phyloP scores from a whole-genome alignment of 768 basidiomycete genomes.

The Saitozyma sp. region DNA sequence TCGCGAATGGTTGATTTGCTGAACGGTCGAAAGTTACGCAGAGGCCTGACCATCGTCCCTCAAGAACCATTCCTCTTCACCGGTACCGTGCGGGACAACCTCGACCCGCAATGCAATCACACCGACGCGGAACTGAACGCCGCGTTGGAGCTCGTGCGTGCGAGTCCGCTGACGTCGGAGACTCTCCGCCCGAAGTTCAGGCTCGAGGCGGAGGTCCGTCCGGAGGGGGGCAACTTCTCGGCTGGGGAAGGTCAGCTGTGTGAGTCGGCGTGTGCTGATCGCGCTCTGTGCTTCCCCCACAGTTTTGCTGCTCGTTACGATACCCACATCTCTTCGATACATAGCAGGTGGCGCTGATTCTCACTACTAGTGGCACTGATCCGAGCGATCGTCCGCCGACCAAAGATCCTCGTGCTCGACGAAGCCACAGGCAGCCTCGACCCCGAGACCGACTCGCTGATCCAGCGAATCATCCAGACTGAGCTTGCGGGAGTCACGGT shows the following conservation, averaged over 20 bases:
- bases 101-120: conserved; percentile 59
- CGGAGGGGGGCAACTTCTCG: conserved; percentile 68
- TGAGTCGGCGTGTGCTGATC: too few species aligned
- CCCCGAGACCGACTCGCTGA: conserved; percentile 61
- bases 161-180: conserved; percentile 39
- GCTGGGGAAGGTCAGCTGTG: conserved; percentile 66
- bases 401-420: conserved; percentile 63
- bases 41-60: conserved; percentile 66
- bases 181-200: conserved; percentile 64
- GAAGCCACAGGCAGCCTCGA: conserved; percentile 57
- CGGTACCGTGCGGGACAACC: conserved; percentile 55
- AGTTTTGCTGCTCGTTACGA: not conserved
- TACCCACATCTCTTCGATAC: not conserved
- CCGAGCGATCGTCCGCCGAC: conserved; percentile 65
- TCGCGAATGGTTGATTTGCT: not conserved
- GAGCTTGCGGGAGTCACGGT: conserved; percentile 56
- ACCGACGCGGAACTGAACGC: conserved; percentile 67
- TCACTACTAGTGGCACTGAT: conserved; percentile 58
- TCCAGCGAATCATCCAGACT: conserved; percentile 65
- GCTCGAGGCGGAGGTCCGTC: conserved; percentile 63
- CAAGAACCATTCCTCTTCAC: conserved; percentile 64
- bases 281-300: too few species aligned
- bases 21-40: conserved; percentile 52
- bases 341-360: not conserved
- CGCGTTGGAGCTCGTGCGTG: conserved; percentile 64